Evolutionary conservation across 2,329 filamentous ascomycete species (phyloP), one percentile per base, ranked within the genome.

Genomic region (Bipolaris cookei): DNA sequence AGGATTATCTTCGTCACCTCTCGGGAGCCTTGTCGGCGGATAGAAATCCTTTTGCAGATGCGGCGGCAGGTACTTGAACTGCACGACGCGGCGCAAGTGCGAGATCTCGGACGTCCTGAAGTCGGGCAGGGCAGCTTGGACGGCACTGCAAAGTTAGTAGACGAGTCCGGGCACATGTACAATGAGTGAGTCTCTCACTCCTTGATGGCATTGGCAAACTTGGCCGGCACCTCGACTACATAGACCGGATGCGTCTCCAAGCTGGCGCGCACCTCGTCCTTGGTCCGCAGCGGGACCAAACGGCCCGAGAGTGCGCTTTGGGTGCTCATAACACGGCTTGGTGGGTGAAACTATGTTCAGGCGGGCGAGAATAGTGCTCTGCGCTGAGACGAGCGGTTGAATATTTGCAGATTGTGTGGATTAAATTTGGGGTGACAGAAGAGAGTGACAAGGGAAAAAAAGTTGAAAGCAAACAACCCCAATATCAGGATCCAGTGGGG

Each of bases 81-180:
- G 92, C 56, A 88, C 89, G 73, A 91, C 91, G 73, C 90, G 85
- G 62, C 90, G 89, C 54, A 94, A 82, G 78, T 94, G 81, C 56
- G 80, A 79, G 46, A 82, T 73, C 65, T 81, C 78, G 48, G 78
- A 68, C 8, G 74, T 66, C 59, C 78, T 79, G 62, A 79, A 76
- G 57, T 76, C 74, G 35, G 77, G 76, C 42, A 81, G 68, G 38
- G 77, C 75, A 53, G 76, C 74, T 70, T 81, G 80, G 69, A 82
- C 75, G 58, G 78, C 71, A 70, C 79, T 82, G 71, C n/a, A 21
- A 23, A 67, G 58, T 69, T 63, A 67, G 64, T 62, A 64, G 58
- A 42, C 37, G 55, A 51, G 43, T 58, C 56, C 50, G 49, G 53
- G 59, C 13, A 49, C 45, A 50, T 21, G 48, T 38, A 57, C 30